Percentiles rank a stretch among this genome's conserved stretches.
phyloP scores from a whole-genome alignment of 2,329 filamentous ascomycete species.

The Penicillium sumatraense region DNA sequence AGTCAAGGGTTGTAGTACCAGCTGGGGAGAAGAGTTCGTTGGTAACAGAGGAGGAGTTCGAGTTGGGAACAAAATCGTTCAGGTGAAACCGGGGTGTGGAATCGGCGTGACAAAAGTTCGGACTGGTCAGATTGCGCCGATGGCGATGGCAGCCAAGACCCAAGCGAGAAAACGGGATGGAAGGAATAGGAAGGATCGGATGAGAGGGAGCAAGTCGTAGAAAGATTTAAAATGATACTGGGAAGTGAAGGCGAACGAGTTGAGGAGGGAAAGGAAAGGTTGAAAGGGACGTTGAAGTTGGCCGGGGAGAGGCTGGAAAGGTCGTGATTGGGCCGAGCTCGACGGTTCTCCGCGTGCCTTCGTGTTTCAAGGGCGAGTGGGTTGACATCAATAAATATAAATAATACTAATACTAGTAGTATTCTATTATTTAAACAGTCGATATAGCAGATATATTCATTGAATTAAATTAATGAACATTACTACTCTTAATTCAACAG shows the following conservation, averaged over 20 bases:
- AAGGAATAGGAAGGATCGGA: not conserved
- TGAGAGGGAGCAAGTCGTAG: no score
- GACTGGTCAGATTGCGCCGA: not conserved
- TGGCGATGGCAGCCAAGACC: slow-evolving; percentile 2
- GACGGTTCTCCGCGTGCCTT: slow-evolving; percentile 8
- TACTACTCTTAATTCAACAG: no score
- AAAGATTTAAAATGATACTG: no score
- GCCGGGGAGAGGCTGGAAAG: slow-evolving; percentile 26
- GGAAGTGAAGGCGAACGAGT: not conserved
- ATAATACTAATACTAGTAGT: not conserved
- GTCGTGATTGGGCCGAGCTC: slow-evolving; percentile 26
- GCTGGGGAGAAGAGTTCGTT: not conserved
- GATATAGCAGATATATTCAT: no score
- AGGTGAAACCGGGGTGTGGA: slow-evolving; percentile 5
- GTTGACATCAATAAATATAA: not conserved
- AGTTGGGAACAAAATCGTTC: slow-evolving; percentile 3
- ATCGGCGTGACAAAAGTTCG: slow-evolving; percentile 16
- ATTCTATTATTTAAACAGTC: no score
- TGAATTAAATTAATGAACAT: no score
- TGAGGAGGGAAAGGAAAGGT: not conserved
- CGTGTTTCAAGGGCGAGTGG: slow-evolving; percentile 5
- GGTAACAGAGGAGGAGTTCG: not conserved
- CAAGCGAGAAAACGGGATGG: not conserved
- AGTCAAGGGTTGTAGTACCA: not conserved
- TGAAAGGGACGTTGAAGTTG: slow-evolving; percentile 4